phyloP scores from a whole-genome alignment of 495 filamentous ascomycete species.

The Tuber aestivum region DNA sequence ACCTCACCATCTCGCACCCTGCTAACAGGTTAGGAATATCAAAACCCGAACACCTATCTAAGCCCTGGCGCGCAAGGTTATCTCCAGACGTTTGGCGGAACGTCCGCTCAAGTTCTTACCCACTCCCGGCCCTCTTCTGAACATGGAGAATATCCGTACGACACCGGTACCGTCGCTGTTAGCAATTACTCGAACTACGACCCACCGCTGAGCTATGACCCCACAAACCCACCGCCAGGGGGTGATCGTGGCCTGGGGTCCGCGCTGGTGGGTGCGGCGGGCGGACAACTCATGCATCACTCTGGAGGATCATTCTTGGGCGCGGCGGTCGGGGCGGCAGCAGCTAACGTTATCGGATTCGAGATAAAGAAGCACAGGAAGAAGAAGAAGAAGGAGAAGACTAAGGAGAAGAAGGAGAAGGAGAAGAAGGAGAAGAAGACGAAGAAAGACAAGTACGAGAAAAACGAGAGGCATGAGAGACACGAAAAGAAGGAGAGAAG shows the following conservation, averaged over 20 bases:
- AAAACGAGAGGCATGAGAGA: slow-evolving; percentile 41
- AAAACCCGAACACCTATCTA: slow-evolving; percentile 2
- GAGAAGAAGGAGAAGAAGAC: slow-evolving; percentile 6
- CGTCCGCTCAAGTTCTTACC: slow-evolving; percentile 4
- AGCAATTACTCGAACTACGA: slow-evolving; percentile 12
- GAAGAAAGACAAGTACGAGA: slow-evolving; percentile 10
- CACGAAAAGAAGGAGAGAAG: slow-evolving; percentile 30
- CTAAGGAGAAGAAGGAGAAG: slow-evolving; percentile 16
- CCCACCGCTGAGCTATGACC: slow-evolving; percentile 17
- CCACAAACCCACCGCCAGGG: slow-evolving; percentile 12
- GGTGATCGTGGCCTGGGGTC: slow-evolving; percentile 49
- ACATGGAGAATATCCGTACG: background rate
- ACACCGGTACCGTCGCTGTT: slow-evolving; percentile 5
- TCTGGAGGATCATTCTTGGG: slow-evolving; percentile 46
- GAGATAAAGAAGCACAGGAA: slow-evolving; percentile 36
- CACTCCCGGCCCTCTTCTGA: background rate
- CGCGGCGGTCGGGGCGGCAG: slow-evolving; percentile 48
- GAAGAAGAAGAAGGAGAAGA: slow-evolving; percentile 42
- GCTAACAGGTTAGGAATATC: background rate
- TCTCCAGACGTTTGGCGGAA: slow-evolving; percentile 24
- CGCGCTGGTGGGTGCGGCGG: slow-evolving; percentile 47
- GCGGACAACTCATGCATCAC: slow-evolving; percentile 48
- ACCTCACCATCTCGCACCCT: background rate
- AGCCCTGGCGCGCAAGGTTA: slow-evolving; percentile 23
- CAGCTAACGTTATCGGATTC: slow-evolving; percentile 43